These are phyloP conservation scores for Metschnikowia amazonensis DNA, from an alignment of 805 yeast species.

Conservation along the genomic window DNA sequence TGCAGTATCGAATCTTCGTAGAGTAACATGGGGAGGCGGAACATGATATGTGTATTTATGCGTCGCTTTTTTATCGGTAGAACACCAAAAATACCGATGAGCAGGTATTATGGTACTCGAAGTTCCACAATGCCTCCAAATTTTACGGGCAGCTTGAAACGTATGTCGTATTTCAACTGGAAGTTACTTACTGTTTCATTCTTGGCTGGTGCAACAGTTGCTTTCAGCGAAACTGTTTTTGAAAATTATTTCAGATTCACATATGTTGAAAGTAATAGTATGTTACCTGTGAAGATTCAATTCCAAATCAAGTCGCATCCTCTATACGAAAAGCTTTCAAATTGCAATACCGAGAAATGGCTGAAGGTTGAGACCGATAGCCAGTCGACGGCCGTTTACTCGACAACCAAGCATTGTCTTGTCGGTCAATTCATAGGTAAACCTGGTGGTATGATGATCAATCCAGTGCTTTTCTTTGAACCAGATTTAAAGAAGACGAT, in stretches of 20 bases:
- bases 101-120: neutral
- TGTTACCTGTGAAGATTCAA: conserved; percentile 41
- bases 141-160: neutral
- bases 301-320: conserved; percentile 46
- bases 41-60: neutral
- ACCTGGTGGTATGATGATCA: conserved; percentile 77
- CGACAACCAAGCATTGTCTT: conserved; percentile 10
- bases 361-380: neutral
- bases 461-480: conserved; percentile 66
- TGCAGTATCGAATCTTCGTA: neutral
- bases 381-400: neutral
- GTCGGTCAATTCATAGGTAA: conserved; percentile 49
- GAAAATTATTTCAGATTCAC: conserved; percentile 28
- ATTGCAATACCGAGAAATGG: conserved; percentile 7
- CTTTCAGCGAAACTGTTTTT: conserved; percentile 31
- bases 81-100: neutral
- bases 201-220: conserved; percentile 30
- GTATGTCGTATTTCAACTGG: conserved; percentile 15
- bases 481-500: conserved; percentile 54
- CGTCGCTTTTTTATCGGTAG: neutral
- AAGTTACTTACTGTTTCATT: conserved; percentile 22
- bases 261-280: conserved; percentile 18
- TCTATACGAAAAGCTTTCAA: conserved; percentile 47
- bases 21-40: neutral
- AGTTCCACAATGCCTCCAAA: neutral